Evolutionary conservation across 192 early-diverging fungal species (phyloP), one percentile per base, ranked within the genome.

Genomic region (Piromyces finnis): DNA sequence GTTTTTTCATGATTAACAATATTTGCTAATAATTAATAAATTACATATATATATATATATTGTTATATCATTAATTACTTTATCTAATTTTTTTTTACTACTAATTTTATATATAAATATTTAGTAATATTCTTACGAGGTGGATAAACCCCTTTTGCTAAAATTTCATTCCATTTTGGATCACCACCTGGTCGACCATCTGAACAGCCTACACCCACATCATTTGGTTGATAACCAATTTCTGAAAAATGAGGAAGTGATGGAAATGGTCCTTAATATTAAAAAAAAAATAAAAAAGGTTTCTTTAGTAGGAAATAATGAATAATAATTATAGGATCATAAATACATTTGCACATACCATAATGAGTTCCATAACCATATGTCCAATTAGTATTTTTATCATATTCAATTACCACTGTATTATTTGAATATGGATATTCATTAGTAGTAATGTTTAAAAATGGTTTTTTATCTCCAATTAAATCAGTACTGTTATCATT

Each of bases 151-250:
- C 85, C 5, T 83, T n/a, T 30, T 14, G 78, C 29, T 15, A 86
- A 37, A 37, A 86, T 86, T 29, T 79, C 68, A 51, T 85, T 83
- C 85, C 85, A 85, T 30, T 78, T 59, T 39, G 86, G 84, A 77
- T 86, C 84, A 29, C 84, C 84, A 29, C 84, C 84, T 13, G 80
- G 80, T 30, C 68, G 77, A 11, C 86, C 86, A 29, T 80, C 84
- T 1, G 84, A 84, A 77, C 86, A 86, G 3, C 86, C 86, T 27
- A 86, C 84, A 6, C 85, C 85, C n/a, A 83, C 78, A 37, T 85
- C 85, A 30, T 82, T 80, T 22, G 80, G 36, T 29, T 29, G 79
- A 78, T 85, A 86, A 12, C 85, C 85, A 29, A 79, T 32, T 29
- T 86, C 85, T n/a, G 78, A 78, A 12, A 59, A 32, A 29, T 79